Percentiles rank a stretch among this genome's conserved stretches.
Conservation (phyloP, 495 filamentous ascomycete genomes). For the Delitschia confertaspora region DNA sequence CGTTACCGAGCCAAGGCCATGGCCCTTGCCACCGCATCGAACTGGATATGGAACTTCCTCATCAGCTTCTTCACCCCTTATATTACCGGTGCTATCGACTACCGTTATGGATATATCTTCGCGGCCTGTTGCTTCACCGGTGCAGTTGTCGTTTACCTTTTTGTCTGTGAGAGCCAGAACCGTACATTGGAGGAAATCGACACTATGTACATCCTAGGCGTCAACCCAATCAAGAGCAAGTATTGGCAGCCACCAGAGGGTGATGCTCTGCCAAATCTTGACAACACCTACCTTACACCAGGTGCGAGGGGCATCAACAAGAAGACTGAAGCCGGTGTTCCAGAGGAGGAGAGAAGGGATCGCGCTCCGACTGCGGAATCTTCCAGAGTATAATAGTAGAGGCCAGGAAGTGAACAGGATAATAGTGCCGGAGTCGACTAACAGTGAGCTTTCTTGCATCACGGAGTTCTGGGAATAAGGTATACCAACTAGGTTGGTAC, state of each 20-base stretch:
- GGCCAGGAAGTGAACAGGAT: too few species aligned
- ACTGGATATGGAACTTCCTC: constrained; percentile 89
- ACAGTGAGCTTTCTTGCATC: too few species aligned
- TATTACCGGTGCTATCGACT: constrained; percentile 49
- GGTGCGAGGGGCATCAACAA: constrained; percentile 2
- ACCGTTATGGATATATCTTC: constrained; percentile 73
- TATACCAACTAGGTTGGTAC: too few species aligned
- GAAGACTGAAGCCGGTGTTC: constrained; percentile 2
- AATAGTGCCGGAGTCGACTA: too few species aligned
- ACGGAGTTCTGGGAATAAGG: too few species aligned
- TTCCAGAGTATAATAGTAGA: not conserved
- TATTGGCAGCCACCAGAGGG: too few species aligned
- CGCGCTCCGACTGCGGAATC: not conserved
- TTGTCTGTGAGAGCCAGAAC: constrained; percentile 62
- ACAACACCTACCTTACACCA: constrained; percentile 8
- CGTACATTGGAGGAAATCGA: constrained; percentile 72
- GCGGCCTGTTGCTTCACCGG: constrained; percentile 58
- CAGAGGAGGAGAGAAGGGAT: not conserved
- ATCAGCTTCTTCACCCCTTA: constrained; percentile 78
- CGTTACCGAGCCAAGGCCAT: constrained; percentile 67
- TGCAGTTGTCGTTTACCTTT: constrained; percentile 64
- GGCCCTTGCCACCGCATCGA: constrained; percentile 67
- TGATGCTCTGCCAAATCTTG: constrained; percentile 13
- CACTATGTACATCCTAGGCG: constrained; percentile 68
- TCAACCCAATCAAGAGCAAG: constrained; percentile 57